Evolutionary conservation across 2,329 filamentous ascomycete genomes (phyloP).

Genomic region (Penicillium sp.): DNA sequence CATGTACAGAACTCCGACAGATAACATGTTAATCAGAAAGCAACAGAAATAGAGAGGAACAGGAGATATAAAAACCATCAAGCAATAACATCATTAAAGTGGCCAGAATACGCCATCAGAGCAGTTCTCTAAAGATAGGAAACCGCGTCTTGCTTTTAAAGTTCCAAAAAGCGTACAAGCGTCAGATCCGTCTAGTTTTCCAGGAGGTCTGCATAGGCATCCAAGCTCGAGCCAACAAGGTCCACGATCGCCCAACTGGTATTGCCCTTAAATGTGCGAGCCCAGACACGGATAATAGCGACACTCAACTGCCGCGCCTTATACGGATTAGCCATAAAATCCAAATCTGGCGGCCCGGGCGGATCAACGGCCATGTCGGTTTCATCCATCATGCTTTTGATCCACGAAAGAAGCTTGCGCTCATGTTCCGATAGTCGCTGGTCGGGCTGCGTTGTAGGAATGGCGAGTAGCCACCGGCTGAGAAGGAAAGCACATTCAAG

Average conservation of each 20-base stretch:
- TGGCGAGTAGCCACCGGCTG: slow-evolving; percentile 48
- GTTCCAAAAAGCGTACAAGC: not conserved
- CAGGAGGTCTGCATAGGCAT: slow-evolving; percentile 48
- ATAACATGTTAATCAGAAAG: slow-evolving; percentile 23
- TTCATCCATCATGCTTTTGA: slow-evolving; percentile 52
- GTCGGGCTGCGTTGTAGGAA: slow-evolving; percentile 44
- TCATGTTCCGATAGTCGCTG: slow-evolving; percentile 49
- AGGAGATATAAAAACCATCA: not conserved
- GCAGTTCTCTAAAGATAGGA: not conserved
- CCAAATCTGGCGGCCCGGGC: slow-evolving; percentile 39
- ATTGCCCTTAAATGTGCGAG: slow-evolving; percentile 48
- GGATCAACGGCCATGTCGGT: slow-evolving; percentile 47
- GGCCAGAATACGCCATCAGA: slow-evolving; percentile 4
- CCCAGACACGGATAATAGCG: slow-evolving; percentile 50
- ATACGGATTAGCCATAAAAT: slow-evolving; percentile 44
- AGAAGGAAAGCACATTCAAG: slow-evolving; percentile 54
- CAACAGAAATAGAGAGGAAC: slow-evolving; percentile 7
- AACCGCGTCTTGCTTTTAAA: not conserved
- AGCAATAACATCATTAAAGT: slow-evolving; percentile 18
- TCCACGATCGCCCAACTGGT: slow-evolving; percentile 52
- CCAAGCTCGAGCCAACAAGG: slow-evolving; percentile 47
- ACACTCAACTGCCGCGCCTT: slow-evolving; percentile 49
- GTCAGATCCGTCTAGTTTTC: slow-evolving; percentile 24
- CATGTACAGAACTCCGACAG: slow-evolving; percentile 24
- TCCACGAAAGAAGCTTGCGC: slow-evolving; percentile 48